Evolutionary conservation across 345 rosid genomes (phyloP), one percentile per base, ranked within the genome.

Genomic region (Alliaria petiolata): DNA sequence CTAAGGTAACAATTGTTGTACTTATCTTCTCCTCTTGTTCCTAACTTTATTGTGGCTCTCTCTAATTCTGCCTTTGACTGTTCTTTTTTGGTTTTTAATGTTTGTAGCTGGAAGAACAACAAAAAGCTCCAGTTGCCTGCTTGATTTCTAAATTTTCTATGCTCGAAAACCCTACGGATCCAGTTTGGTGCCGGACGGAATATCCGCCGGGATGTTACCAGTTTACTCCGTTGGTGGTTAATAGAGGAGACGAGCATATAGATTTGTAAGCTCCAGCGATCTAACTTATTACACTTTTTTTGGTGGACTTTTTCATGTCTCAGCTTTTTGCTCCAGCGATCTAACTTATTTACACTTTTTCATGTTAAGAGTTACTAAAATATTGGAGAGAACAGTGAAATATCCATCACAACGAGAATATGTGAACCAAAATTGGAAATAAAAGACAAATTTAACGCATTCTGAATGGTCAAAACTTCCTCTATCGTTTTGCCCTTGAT

Each of bases 21-120:
- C 12, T 43, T 49, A 31, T 47, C 28, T 30, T 53, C 12, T 51
- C 50, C 12, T 43, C 72, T 30, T 12, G 7, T 30, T n/a, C 56
- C 11, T 35, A 34, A 31, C 36, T 14, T 17, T n/a, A 5, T 47
- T 59, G n/a, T n/a, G n/a, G n/a, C n/a, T 2, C 43, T 57, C 39
- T n/a, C 8, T 5, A 49, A 47, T 8, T 34, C 12, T 31, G 47
- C 11, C 42, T 14, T 40, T n/a, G 44, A 40, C 34, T 30, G 5
- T 19, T 9, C 7, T 13, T 14, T 3, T 25, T 13, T 42, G 30
- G 4, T 14, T 55, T 35, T 56, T 9, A n/a, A 35, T 73, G n/a
- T 54, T 53, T 55, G 85, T 83, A 87, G 93, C 86, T 90, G 93
- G 96, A 90, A 85, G 85, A 90, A 84, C 89, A 87, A 88, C 83